Evolutionary conservation across 148 eudicot species (phyloP), one percentile per base, ranked within the genome.

Genomic region (Vaccinium darrowii): DNA sequence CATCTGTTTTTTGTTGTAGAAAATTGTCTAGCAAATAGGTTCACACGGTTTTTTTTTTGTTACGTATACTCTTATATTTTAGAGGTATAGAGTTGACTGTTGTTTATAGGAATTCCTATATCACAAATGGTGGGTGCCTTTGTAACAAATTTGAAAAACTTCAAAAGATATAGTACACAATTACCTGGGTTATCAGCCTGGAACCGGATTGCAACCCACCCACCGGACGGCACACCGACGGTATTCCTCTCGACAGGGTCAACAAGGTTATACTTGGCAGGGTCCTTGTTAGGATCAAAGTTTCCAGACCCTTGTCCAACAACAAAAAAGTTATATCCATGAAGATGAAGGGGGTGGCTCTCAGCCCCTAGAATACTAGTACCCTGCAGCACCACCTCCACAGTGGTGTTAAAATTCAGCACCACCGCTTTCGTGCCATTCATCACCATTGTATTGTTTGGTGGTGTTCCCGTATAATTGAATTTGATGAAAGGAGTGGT

Each of bases 261-360:
- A 5, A 93, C 95, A 71, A 94, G 90, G 81, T 94, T 94, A 76
- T 86, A 94, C 8, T 67, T 87, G 0, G 84, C 50, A 23, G 93
- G 92, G 63, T 94, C 98, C 47, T 89, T 89, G 0, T 43, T 87
- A 4, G 93, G 88, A 80, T 94, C 86, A 23, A 85, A 94, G 77
- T 94, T 94, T 9, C 95, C 98, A 58, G 86, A 92, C 30, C 98
- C 98, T 86, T 88, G 91, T 0, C 95, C 98, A 30, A 93, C 93
- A 0, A 94, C 92, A 21, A 77, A 94, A 77, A 94, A 87, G 81
- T 93, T 88, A 52, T 81, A 88, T 0, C 98, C 98, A 75, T 94
- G 98, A 16, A 93, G 94, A 80, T 94, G 98, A 23, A 93, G 88
- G 15, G 95, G 98, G 83, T 94, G 95, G 81, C 92, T 94, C 60